phyloP scores from a whole-genome alignment of 169 alveolate genomes.

The Condylostoma magnum region DNA sequence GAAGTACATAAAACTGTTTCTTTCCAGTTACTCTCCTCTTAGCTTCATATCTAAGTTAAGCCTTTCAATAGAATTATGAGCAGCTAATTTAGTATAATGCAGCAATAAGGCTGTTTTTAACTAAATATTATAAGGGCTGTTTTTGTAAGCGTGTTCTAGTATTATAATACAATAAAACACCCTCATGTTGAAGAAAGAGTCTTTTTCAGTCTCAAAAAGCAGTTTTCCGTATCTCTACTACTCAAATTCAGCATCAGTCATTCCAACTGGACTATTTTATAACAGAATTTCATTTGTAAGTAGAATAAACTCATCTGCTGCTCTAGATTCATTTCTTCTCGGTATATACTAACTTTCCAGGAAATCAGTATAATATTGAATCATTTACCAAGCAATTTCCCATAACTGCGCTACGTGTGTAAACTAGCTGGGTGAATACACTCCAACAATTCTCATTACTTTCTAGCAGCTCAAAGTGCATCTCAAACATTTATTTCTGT shows the following conservation, averaged over 20 bases:
- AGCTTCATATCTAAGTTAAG: neutral
- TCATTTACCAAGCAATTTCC: neutral
- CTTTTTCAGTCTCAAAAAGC: neutral
- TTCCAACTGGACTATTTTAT: no score
- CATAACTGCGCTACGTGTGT: neutral
- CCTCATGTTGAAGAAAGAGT: neutral
- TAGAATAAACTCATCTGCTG: constrained; percentile 16
- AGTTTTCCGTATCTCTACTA: neutral
- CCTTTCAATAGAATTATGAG: neutral
- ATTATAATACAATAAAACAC: neutral
- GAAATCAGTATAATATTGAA: neutral
- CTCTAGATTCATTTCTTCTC: neutral
- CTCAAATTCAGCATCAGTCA: neutral
- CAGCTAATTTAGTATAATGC: neutral
- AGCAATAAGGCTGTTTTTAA: constrained; percentile 7
- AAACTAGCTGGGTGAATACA: neutral
- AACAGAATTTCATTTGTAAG: constrained; percentile 14
- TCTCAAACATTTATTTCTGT: constrained; percentile 8
- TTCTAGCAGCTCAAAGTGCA: neutral
- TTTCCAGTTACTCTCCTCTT: neutral
- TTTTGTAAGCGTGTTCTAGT: neutral
- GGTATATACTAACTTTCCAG: neutral
- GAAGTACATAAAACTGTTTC: neutral
- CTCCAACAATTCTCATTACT: constrained; percentile 10
- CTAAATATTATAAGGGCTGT: neutral